phyloP scores from a whole-genome alignment of 1,284 basidiomycete genomes.

The Fereydounia khargensis region DNA sequence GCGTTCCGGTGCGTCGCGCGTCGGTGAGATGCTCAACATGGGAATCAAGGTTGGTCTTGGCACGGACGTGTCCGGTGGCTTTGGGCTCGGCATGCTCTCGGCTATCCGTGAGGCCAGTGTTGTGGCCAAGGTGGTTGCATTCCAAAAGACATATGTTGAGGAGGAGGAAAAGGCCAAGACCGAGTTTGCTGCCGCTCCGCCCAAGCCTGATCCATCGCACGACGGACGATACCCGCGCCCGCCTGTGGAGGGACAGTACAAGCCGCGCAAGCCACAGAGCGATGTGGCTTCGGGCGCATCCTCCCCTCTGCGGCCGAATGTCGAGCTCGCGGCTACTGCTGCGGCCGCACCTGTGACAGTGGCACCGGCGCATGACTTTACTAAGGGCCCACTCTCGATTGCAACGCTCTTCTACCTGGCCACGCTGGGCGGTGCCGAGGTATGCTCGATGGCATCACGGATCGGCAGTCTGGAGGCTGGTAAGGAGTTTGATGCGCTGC shows the following conservation, averaged over 20 bases:
- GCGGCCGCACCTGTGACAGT: too few species aligned
- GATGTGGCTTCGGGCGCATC: background rate
- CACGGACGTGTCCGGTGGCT: slow-evolving; percentile 88
- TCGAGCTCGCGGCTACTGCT: too few species aligned
- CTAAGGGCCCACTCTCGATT: slow-evolving; percentile 68
- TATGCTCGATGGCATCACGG: slow-evolving; percentile 70
- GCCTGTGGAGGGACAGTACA: slow-evolving; percentile 28
- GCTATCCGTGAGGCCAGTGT: slow-evolving; percentile 78
- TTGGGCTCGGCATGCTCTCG: slow-evolving; percentile 77
- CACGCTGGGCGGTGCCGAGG: slow-evolving; percentile 83
- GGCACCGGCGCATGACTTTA: slow-evolving; percentile 59
- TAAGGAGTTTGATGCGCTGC: slow-evolving; percentile 85
- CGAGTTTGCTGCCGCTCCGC: slow-evolving; percentile 6
- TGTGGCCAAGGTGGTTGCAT: slow-evolving; percentile 71
- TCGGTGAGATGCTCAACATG: slow-evolving; percentile 74
- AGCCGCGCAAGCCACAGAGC: slow-evolving; percentile 7
- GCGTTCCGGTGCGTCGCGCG: slow-evolving; percentile 74
- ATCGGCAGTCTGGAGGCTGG: slow-evolving; percentile 78
- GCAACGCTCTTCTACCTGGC: slow-evolving; percentile 83
- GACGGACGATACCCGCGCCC: slow-evolving; percentile 29
- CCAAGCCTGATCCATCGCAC: slow-evolving; percentile 10
- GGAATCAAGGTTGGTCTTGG: slow-evolving; percentile 83
- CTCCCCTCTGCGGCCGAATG: too few species aligned
- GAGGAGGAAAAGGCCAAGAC: slow-evolving; percentile 10
- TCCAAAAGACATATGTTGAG: slow-evolving; percentile 35